Evolutionary conservation across 202 grass and related monocot species (phyloP).

Genomic region (Setaria italica): DNA sequence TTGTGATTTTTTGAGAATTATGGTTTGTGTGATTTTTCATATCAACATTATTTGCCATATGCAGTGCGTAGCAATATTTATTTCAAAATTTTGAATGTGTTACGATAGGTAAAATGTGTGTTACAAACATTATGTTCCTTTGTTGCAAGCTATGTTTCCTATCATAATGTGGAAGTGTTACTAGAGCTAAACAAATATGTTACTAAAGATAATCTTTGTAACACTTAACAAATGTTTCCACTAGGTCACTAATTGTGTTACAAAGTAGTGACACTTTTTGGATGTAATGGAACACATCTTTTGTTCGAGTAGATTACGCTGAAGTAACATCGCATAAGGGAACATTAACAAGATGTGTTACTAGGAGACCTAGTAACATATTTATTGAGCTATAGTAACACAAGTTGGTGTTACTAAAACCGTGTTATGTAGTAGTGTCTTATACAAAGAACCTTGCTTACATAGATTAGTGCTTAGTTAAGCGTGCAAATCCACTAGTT

Average conservation of each 20-base stretch:
- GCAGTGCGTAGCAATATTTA: too few species aligned
- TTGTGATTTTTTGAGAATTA: too few species aligned
- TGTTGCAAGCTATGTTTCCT: background rate
- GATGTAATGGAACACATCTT: background rate
- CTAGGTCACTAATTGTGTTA: background rate
- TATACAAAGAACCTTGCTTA: too few species aligned
- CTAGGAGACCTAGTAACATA: background rate
- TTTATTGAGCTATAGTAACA: background rate
- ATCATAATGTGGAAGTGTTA: background rate
- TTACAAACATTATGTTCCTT: background rate
- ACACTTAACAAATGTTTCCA: background rate
- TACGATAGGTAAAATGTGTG: background rate
- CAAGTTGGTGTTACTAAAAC: background rate
- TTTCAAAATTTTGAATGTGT: background rate
- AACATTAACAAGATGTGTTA: background rate
- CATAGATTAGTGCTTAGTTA: too few species aligned
- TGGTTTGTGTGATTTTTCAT: too few species aligned
- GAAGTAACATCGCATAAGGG: background rate
- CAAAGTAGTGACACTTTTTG: background rate
- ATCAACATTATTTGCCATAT: too few species aligned
- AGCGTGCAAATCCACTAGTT: too few species aligned
- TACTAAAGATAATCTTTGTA: background rate
- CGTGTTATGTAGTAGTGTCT: background rate
- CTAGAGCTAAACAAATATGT: background rate
- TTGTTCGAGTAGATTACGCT: background rate